Base-by-base conservation (phyloP, 148 eudicot species). In the Pharnaceum exiguum region DNA sequence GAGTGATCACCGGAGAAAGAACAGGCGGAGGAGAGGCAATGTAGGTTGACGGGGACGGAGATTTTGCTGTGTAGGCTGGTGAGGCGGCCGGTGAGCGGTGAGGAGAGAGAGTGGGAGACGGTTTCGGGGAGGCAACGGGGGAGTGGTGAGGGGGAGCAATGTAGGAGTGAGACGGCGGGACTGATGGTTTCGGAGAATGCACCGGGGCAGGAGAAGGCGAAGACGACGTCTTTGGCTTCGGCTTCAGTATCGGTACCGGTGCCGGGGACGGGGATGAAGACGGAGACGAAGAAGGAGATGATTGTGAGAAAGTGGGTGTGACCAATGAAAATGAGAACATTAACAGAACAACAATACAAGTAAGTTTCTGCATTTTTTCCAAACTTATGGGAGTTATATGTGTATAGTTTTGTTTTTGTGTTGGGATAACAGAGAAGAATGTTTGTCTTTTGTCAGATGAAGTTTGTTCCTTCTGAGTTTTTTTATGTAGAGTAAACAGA, bases 301-400 rank as follows among this genome's bases (percentile, higher is more conserved):
- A 38, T 16, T 18, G 5, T 57, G 67, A 42, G 67, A 29, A 18
- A 38, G 67, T 8, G 58, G 42, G 40, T 51, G 19, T 7, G 39
- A 7, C 7, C 18, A 28, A 18, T 7, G 35, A 27, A 17, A 39
- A 16, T 2, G 29, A 51, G 19, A 51, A 23, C 12, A 62, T 26
- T 8, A 61, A 28, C 5, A 55, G 37, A 21, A 42, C 31, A 51
- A 51, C 10, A 21, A 62, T 1, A 7, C 10, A 2, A 7, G 15
- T 7, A 13, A 13, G 6, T 38, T 24, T 62, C 46, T 26, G 30
- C 67, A 62, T 62, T 29, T n/a, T n/a, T n/a, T n/a, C n/a, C n/a
- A n/a, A n/a, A n/a, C n/a, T n/a, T n/a, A 10, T 62, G 55, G 22
- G 23, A 42, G 10, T 5, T 17, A 17, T 44, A 5, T 45, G 7